Evolutionary conservation across 192 early-diverging fungal species (phyloP).

Genomic region (Coemansia sp.): DNA sequence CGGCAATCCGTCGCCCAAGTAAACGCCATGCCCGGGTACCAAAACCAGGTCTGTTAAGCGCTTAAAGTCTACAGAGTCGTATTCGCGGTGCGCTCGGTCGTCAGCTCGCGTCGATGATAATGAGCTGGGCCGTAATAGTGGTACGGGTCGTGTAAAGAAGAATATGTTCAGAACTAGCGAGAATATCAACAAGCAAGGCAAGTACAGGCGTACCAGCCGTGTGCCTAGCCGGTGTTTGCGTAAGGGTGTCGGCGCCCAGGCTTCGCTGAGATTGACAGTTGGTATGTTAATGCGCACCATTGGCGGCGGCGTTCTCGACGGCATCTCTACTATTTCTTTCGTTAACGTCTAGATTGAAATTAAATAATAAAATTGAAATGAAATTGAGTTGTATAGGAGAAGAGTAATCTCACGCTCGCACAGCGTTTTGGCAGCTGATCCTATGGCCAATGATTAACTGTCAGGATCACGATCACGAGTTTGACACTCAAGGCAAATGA

Average conservation of each 20-base stretch:
- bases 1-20: conserved; percentile 40
- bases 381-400: too few species aligned
- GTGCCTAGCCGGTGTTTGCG: conserved; percentile 48
- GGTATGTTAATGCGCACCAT: conserved; percentile 58
- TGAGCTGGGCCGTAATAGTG: conserved; percentile 28
- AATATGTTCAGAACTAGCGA: conserved; percentile 55
- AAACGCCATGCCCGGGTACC: conserved; percentile 56
- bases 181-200: conserved; percentile 39
- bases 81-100: conserved; percentile 12
- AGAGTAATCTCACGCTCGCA: too few species aligned
- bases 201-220: conserved; percentile 35
- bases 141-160: conserved; percentile 52
- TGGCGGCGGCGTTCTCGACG: conserved; percentile 44
- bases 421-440: too few species aligned
- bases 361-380: not conserved
- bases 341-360: not conserved
- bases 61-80: conserved; percentile 24
- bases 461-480: too few species aligned
- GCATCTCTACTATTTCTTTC: conserved; percentile 24
- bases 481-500: too few species aligned
- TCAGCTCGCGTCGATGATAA: conserved; percentile 30
- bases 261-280: conserved; percentile 51
- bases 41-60: conserved; percentile 54
- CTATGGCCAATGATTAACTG: too few species aligned
- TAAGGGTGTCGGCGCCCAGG: conserved; percentile 49